Conservation (phyloP, 306 rosid genomes). For the Hippophae gyantsensis region DNA sequence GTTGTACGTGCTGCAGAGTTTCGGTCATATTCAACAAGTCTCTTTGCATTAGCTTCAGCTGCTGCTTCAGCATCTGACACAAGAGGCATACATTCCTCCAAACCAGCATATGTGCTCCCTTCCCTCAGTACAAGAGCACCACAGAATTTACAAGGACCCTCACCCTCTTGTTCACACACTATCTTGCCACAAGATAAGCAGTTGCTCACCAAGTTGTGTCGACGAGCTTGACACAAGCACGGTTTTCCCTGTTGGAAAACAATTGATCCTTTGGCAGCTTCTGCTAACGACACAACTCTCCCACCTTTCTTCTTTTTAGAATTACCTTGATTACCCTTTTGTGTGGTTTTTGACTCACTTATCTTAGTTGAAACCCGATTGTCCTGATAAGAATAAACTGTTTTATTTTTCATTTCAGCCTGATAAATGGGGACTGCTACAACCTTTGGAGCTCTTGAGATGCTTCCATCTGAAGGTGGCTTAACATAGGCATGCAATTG, state of each 20-base stretch:
- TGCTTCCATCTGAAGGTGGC: constrained; percentile 49
- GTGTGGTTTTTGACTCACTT: constrained; percentile 31
- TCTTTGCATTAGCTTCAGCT: constrained; percentile 91
- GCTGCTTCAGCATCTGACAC: constrained; percentile 63
- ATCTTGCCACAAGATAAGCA: constrained; percentile 92
- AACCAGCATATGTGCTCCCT: constrained; percentile 84
- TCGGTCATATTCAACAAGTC: constrained; percentile 85
- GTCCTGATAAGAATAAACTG: constrained; percentile 23
- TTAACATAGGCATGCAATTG: constrained; percentile 76
- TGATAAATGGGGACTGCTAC: constrained; percentile 22
- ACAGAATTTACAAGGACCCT: constrained; percentile 89
- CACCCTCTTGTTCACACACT: constrained; percentile 98
- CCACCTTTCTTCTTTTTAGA: constrained; percentile 77
- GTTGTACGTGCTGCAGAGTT: constrained; percentile 91
- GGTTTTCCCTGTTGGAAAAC: constrained; percentile 90
- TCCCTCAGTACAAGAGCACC: constrained; percentile 84
- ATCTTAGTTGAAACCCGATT: constrained; percentile 25
- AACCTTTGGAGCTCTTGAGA: constrained; percentile 44
- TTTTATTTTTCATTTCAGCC: constrained; percentile 34
- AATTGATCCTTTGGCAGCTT: constrained; percentile 85
- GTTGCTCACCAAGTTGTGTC: constrained; percentile 64
- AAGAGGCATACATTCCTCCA: constrained; percentile 58
- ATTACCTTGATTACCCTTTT: constrained; percentile 52
- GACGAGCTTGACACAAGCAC: constrained; percentile 83
- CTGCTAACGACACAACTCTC: constrained; percentile 70